Evolutionary conservation across 2,329 filamentous ascomycete genomes (phyloP).

Genomic region (Ceratocystiopsis sp.): DNA sequence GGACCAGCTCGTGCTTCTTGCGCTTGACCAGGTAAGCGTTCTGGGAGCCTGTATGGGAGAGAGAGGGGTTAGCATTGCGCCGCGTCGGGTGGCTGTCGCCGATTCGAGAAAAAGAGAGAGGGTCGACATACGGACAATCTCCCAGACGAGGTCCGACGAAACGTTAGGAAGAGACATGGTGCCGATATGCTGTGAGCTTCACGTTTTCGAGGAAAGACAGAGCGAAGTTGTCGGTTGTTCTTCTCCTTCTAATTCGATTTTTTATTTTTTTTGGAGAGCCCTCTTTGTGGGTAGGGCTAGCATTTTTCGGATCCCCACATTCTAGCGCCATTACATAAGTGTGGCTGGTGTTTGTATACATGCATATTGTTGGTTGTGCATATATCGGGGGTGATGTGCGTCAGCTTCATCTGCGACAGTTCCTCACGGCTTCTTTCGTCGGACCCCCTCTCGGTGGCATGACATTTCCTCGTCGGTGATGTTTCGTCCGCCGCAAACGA

Average conservation of each 20-base stretch:
- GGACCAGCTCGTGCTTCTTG: slow-evolving; percentile 57
- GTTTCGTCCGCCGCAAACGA: too few species aligned
- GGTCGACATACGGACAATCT: slow-evolving; percentile 71
- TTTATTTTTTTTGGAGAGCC: background rate
- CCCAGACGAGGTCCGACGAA: slow-evolving; percentile 86
- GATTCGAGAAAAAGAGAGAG: slow-evolving; percentile 5
- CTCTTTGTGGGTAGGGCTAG: background rate
- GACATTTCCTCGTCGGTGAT: too few species aligned
- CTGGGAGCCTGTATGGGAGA: slow-evolving; percentile 46
- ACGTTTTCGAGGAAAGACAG: background rate
- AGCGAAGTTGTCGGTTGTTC: too few species aligned
- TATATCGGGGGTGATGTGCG: too few species aligned
- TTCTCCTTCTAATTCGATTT: background rate
- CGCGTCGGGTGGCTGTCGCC: too few species aligned
- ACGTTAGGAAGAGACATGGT: slow-evolving; percentile 49
- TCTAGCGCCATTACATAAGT: too few species aligned
- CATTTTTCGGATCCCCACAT: background rate
- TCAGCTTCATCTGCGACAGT: too few species aligned
- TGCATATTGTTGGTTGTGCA: too few species aligned
- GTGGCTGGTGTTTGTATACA: too few species aligned
- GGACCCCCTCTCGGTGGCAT: too few species aligned
- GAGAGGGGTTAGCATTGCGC: too few species aligned
- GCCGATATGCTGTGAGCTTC: slow-evolving; percentile 9
- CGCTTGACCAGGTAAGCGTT: slow-evolving; percentile 91
- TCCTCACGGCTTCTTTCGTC: too few species aligned